These are phyloP conservation scores for Mallotus nudiflorus DNA, from an alignment of 345 rosid species.

Conservation along the genomic window DNA sequence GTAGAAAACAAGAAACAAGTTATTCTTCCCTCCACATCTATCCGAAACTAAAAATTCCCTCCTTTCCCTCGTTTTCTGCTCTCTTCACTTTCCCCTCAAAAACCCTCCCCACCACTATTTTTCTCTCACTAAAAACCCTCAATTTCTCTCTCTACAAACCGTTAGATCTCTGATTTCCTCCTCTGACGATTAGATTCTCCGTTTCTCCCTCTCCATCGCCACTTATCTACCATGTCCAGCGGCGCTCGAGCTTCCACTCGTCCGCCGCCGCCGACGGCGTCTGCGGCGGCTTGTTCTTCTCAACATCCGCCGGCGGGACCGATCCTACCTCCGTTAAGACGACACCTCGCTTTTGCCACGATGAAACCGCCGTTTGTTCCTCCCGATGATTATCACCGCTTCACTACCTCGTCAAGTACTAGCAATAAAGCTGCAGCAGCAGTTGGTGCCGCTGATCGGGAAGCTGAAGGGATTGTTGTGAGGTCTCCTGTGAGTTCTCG, in stretches of 20 bases:
- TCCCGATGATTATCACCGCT: conserved; percentile 68
- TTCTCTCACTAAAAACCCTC: conserved; percentile 6
- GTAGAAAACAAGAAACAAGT: neutral
- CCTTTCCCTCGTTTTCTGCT: conserved; percentile 35
- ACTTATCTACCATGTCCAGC: conserved; percentile 45
- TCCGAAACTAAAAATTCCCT: conserved; percentile 26
- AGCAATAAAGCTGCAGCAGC: conserved; percentile 15
- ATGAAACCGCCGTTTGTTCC: conserved; percentile 73
- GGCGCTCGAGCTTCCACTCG: conserved; percentile 47
- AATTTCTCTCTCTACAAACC: neutral
- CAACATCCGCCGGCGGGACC: conserved; percentile 22
- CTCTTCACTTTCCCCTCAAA: conserved; percentile 14
- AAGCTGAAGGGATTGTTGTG: conserved; percentile 57
- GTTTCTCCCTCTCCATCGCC: neutral
- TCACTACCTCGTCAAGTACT: conserved; percentile 35
- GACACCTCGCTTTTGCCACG: conserved; percentile 72
- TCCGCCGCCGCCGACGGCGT: conserved; percentile 37
- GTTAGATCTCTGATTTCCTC: neutral
- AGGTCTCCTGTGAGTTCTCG: conserved; percentile 73
- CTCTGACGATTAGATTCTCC: too few species aligned
- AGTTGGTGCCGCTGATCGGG: conserved; percentile 47
- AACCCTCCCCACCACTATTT: conserved; percentile 2
- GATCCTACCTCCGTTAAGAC: conserved; percentile 66
- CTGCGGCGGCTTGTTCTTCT: neutral
- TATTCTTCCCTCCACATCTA: conserved; percentile 28